Percentiles rank a stretch among this genome's conserved stretches.
Conservation (phyloP, 352 stramenopile genomes). For the Phytopythium oedochilum region DNA sequence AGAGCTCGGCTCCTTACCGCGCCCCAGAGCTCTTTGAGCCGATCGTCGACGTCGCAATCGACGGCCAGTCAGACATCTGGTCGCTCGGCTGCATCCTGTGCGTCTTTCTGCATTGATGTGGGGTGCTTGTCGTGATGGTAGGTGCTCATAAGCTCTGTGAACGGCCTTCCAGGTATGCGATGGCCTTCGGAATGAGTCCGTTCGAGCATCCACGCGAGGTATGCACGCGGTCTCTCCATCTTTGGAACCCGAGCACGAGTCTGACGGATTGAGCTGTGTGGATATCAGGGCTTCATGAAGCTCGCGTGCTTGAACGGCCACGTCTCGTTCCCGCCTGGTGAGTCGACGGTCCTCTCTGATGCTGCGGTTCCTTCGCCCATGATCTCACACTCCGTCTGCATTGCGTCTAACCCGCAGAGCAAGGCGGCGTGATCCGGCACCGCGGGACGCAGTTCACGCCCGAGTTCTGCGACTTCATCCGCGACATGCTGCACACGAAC, state of each 20-base stretch:
- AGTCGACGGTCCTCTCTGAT: not conserved
- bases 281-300: constrained; percentile 74
- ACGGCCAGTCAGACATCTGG: constrained; percentile 84
- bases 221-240: not conserved
- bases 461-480: constrained; percentile 87
- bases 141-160: not conserved
- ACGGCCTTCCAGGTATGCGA: constrained; percentile 47
- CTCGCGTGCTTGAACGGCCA: constrained; percentile 74
- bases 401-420: constrained; percentile 22
- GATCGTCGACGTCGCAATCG: constrained; percentile 47
- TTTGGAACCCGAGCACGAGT: not conserved
- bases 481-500: constrained; percentile 83
- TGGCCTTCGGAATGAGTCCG: constrained; percentile 79
- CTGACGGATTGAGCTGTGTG: not conserved
- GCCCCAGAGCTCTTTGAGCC: constrained; percentile 85
- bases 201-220: constrained; percentile 79
- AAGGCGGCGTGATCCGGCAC: constrained; percentile 60
- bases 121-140: not conserved
- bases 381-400: not conserved
- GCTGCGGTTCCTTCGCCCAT: not conserved
- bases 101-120: constrained; percentile 9
- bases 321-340: constrained; percentile 70
- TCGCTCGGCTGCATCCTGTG: constrained; percentile 81
- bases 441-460: constrained; percentile 59
- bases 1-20: constrained; percentile 78